Base-by-base conservation (phyloP, 495 filamentous ascomycete species). In the Penicillium cinerascens region DNA sequence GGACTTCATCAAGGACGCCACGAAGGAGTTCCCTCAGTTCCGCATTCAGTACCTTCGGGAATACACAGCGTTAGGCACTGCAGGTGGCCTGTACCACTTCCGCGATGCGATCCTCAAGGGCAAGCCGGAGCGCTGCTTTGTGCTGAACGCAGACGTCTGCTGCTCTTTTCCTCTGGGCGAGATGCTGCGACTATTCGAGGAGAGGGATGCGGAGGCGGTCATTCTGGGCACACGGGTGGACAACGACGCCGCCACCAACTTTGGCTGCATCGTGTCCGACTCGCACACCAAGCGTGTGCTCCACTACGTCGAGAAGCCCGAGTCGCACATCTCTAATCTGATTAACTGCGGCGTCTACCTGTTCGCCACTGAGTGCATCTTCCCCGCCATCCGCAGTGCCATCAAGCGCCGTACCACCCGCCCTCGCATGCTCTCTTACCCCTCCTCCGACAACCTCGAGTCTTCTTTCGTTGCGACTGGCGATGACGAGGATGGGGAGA, bases 281-380 rank as follows among this genome's bases (percentile, higher is more conserved):
- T 78, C 90, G 11, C 89, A 96, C 73, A 96, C 89, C 63, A 91
- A 92, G 70, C 89, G 92, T 44, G 93, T 99, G 42, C 85, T 97
- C 41, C 93, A 99, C 77, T 99, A 99, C 74, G 93, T 99, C 70
- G 93, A 99, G 81, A 97, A 97, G 78, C 93, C 93, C 52, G 93
- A 99, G 71, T 93, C 89, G 42, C 89, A 96, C 73, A 97, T 99
- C 71, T 95, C 89, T 51, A 97, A 97, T 70, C 79, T 99, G 44
- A 99, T 99, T 81, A 99, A 99, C 79, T 97, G 93, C 70, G 93
- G 93, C 49, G 95, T 99, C 54, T 99, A 99, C 72, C 87, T 99
- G 44, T 99, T 99, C 73, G 78, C 87, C 21, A 91, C 92, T 61
- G 91, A 97, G 56, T 88, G 85, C 69, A 93, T 99, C 70, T 97